Percentiles rank a stretch among this genome's conserved stretches.
phyloP scores from a whole-genome alignment of 2,329 filamentous ascomycete genomes.

The Cadophora sp. region DNA sequence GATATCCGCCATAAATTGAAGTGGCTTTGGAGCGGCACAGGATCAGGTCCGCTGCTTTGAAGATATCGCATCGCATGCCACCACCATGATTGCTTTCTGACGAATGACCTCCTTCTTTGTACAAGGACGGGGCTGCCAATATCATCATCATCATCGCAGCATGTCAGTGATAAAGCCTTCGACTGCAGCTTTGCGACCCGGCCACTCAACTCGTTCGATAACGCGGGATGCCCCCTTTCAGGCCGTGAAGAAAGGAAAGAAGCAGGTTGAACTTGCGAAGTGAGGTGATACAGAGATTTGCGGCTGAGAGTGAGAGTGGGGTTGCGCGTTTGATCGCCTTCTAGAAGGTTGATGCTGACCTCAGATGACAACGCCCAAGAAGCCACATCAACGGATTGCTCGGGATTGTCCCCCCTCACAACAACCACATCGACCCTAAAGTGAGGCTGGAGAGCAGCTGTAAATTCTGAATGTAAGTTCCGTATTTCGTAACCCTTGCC shows the following conservation, averaged over 20 bases:
- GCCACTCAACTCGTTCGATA: neutral
- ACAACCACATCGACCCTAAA: neutral
- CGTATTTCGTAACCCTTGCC: neutral
- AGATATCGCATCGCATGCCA: no score
- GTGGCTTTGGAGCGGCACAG: neutral
- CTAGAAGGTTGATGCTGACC: slow-evolving; percentile 15
- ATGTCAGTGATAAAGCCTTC: neutral
- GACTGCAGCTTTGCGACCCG: neutral
- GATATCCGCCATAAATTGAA: neutral
- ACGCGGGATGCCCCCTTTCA: neutral
- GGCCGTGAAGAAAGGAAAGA: neutral
- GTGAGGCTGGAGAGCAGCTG: slow-evolving; percentile 2
- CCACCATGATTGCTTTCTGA: neutral
- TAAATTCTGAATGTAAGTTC: neutral
- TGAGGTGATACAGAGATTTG: slow-evolving; percentile 7
- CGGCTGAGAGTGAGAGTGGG: slow-evolving; percentile 8
- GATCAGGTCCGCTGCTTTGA: neutral
- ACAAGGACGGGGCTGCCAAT: neutral
- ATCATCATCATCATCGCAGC: neutral
- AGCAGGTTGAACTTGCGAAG: neutral
- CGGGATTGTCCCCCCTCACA: neutral
- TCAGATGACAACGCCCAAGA: slow-evolving; percentile 8
- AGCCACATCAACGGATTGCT: neutral
- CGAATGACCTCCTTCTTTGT: neutral
- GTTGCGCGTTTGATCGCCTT: slow-evolving; percentile 13